phyloP scores from a whole-genome alignment of 805 yeast species.

The Saccharomycopsis olivae region DNA sequence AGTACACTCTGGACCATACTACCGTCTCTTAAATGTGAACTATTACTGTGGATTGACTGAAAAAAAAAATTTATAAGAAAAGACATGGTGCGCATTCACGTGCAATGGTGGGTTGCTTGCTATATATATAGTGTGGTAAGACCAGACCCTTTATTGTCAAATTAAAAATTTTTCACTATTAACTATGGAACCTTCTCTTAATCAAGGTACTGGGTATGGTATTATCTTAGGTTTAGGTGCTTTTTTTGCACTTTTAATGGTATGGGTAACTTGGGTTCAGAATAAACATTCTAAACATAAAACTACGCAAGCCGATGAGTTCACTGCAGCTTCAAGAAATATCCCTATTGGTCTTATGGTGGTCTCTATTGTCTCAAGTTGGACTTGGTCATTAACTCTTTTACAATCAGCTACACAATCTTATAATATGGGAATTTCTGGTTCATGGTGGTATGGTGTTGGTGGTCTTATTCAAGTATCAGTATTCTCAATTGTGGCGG shows the following conservation, averaged over 20 bases:
- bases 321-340: constrained; percentile 35
- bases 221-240: constrained; percentile 83
- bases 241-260: constrained; percentile 35
- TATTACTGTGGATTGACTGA: too few species aligned
- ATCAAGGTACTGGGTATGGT: constrained; percentile 81
- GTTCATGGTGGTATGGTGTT: constrained; percentile 24
- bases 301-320: constrained; percentile 28
- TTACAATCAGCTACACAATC: constrained; percentile 25
- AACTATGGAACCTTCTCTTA: constrained; percentile 31
- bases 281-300: constrained; percentile 26
- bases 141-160: too few species aligned
- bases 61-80: too few species aligned
- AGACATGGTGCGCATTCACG: too few species aligned
- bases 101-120: too few species aligned
- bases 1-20: too few species aligned
- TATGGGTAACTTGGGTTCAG: constrained; percentile 28
- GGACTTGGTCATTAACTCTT: constrained; percentile 28
- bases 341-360: constrained; percentile 34
- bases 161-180: too few species aligned
- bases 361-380: constrained; percentile 33
- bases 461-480: constrained; percentile 25
- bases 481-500: constrained; percentile 28
- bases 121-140: too few species aligned
- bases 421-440: constrained; percentile 25
- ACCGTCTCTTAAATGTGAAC: too few species aligned